phyloP scores from a whole-genome alignment of 2,329 filamentous ascomycete genomes.

The Pseudogymnoascus verrucosus region DNA sequence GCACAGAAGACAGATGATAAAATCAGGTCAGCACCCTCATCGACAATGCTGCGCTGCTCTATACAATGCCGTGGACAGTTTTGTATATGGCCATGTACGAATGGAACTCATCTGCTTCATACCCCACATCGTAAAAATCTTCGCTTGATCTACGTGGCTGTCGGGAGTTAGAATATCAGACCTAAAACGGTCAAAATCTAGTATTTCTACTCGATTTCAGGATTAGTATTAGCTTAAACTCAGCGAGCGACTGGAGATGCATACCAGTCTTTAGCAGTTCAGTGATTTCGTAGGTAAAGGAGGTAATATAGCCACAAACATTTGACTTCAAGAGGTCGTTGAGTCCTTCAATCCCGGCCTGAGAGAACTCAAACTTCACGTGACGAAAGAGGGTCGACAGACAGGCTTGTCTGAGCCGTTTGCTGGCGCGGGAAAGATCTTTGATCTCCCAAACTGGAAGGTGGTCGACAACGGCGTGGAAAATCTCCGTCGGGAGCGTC shows the following conservation, averaged over 20 bases:
- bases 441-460: constrained; percentile 10
- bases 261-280: neutral
- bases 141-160: constrained; percentile 11
- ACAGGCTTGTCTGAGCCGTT: constrained; percentile 12
- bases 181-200: constrained; percentile 13
- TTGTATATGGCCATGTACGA: constrained; percentile 13
- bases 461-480: constrained; percentile 9
- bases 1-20: constrained; percentile 8
- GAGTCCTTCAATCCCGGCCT: constrained; percentile 11
- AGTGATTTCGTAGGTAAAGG: constrained; percentile 10
- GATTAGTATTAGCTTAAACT: neutral
- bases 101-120: constrained; percentile 10
- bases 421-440: constrained; percentile 12
- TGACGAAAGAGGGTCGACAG: constrained; percentile 11
- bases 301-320: constrained; percentile 10
- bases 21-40: constrained; percentile 11
- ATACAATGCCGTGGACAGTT: constrained; percentile 9
- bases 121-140: constrained; percentile 11
- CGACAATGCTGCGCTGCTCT: constrained; percentile 11
- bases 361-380: constrained; percentile 12
- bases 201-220: neutral
- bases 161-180: constrained; percentile 13
- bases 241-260: neutral
- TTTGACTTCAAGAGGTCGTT: constrained; percentile 12
- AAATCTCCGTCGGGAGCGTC: constrained; percentile 9